Evolutionary conservation across 306 rosid genomes (phyloP), one percentile per base, ranked within the genome.

Genomic region (Glycine tomentella): DNA sequence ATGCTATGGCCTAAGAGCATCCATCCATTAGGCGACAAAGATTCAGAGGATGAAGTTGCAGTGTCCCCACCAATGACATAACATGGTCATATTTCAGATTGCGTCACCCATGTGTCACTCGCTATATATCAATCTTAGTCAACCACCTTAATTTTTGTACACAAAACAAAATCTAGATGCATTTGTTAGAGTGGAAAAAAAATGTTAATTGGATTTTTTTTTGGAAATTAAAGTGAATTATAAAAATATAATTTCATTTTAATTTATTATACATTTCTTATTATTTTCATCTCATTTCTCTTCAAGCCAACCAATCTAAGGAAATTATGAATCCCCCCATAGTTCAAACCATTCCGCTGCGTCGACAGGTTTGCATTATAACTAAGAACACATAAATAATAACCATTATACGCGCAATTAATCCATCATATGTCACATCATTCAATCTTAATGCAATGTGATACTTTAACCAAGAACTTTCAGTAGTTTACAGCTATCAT

Each of bases 11-110:
- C 44, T 38, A 38, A 7, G 49, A 62, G 6, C 12, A 38, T 38
- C 44, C 6, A 38, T 38, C 6, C 62, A 59, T 50, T 75, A 53
- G 17, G 75, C 44, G 72, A 84, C 80, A 76, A 56, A 81, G 83
- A 73, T 81, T 67, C 13, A 78, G 86, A 85, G 11, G 68, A 78
- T 81, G 83, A 85, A 66, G 81, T 85, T 78, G 81, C 15, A 3
- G 67, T 42, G 49, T 46, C 80, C 73, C 85, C 64, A 81, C 70
- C 70, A 34, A 8, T 59, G 86, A 85, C 40, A 46, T 59, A 79
- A 73, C 51, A 76, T 1, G 52, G 42, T 50, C 69, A 72, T 25
- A 25, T n/a, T n/a, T 77, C 80, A 56, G 9, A 12, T 66, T 81
- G 38, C 83, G 72, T 85, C 86, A 73, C 33, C 83, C 81, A 73